Base-by-base conservation (phyloP, 805 yeast species). In the Ogataea ramenticola region DNA sequence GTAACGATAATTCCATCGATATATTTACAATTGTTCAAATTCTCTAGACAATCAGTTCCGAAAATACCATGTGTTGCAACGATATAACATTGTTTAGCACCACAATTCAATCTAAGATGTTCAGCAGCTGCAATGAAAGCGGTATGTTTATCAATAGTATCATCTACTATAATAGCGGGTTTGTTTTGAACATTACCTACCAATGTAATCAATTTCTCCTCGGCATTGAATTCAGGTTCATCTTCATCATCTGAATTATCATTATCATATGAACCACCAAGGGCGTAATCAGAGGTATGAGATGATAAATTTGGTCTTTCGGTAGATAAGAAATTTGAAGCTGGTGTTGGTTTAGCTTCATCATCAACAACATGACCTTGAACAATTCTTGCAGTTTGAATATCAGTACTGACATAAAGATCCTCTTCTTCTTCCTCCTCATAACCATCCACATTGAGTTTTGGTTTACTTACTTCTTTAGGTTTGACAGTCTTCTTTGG, bases 81-180 rank as follows among this genome's bases (percentile, higher is more conserved):
- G 21, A 93, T 80, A 55, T 84, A 86, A 24, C 93, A 96, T 46
- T 79, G 75, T 55, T 82, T 84, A 48, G 99, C 99, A 46, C 99
- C 99, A 69, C 99, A 93, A 65, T 90, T 91, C 65, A 86, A 73
- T 52, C 95, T 78, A 62, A 95, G 79, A 68, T 93, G 99, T 68
- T 93, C 99, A 30, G 99, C 99, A 36, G 99, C 99, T 27, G 97
- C 91, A 50, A 93, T 85, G 61, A 90, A 91, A 10, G 95, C 80
- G 50, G 83, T 82, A 38, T 96, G 96, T 61, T 93, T 88, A 62
- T 93, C 99, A 56, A 93, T 84, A 95, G 93, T 87, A 62, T 93
- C 99, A 67, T 93, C 99, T 46, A 93, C 73, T 47, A 93, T 86
- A 52, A 93, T 86, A 17, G 97, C 98, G 7, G 95, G 86, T 64